These are phyloP conservation scores for Arthroderma sp. DNA, from an alignment of 2,329 filamentous ascomycete genomes.

Conservation along the genomic window DNA sequence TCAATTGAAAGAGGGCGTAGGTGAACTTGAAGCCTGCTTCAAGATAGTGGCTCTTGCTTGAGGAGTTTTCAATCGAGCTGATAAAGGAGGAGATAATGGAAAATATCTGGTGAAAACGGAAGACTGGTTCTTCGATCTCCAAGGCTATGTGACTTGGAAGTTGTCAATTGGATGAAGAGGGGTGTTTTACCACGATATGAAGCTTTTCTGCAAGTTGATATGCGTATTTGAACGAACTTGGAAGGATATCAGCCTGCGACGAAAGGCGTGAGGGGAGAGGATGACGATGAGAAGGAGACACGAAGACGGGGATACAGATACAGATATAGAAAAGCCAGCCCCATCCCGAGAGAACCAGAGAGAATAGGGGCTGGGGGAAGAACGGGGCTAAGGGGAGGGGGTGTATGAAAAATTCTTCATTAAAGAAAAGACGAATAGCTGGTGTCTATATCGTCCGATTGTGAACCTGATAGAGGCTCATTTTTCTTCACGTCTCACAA, in stretches of 20 bases:
- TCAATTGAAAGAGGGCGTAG: background rate
- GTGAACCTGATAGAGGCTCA: background rate
- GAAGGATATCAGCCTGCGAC: too few species aligned
- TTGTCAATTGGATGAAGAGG: conserved; percentile 1
- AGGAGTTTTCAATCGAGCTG: background rate
- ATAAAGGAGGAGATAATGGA: background rate
- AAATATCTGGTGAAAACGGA: background rate
- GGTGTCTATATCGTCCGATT: conserved; percentile 1
- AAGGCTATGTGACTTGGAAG: background rate
- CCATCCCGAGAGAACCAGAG: background rate
- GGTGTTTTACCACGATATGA: too few species aligned
- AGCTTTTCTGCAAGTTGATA: background rate
- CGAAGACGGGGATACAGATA: background rate
- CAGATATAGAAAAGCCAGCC: background rate
- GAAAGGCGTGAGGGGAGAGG: background rate
- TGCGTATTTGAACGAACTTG: background rate
- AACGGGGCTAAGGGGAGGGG: background rate
- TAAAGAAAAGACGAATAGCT: background rate
- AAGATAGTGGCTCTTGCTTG: background rate
- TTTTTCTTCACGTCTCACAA: background rate
- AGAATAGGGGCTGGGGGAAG: background rate
- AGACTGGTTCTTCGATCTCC: background rate
- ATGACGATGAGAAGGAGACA: background rate
- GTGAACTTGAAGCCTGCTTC: conserved; percentile 6
- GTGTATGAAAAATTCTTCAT: background rate